Percentiles rank a stretch among this genome's conserved stretches.
Evolutionary conservation across 805 yeast genomes (phyloP).

Genomic region (Metschnikowia borealis): DNA sequence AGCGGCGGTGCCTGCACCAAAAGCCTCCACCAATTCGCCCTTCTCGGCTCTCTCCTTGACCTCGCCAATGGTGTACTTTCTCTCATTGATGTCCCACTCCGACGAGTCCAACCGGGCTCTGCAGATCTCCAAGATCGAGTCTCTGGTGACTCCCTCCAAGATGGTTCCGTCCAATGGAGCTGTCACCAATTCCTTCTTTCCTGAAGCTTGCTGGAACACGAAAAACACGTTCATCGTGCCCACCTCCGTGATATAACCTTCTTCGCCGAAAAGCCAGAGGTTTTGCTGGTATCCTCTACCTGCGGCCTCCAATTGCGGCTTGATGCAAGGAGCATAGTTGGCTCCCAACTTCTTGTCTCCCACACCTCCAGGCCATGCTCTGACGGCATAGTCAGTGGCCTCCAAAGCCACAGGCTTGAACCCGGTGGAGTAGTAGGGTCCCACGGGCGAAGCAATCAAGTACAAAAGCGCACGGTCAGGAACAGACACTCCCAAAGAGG

Average conservation of each 20-base stretch:
- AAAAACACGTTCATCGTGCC: constrained; percentile 97
- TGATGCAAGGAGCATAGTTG: constrained; percentile 93
- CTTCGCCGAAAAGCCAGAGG: constrained; percentile 93
- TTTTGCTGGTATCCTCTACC: constrained; percentile 91
- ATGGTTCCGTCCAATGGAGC: constrained; percentile 98
- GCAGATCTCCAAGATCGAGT: constrained; percentile 74
- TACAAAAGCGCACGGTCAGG: constrained; percentile 80
- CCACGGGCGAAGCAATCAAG: constrained; percentile 93
- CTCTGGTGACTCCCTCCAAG: constrained; percentile 95
- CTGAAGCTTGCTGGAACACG: constrained; percentile 75
- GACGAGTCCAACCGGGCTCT: constrained; percentile 67
- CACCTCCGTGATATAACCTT: constrained; percentile 84
- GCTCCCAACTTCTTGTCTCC: constrained; percentile 97
- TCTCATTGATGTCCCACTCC: constrained; percentile 82
- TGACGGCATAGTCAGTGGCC: constrained; percentile 92
- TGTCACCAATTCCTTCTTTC: constrained; percentile 87
- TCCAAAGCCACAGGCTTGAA: constrained; percentile 93
- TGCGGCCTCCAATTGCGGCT: constrained; percentile 89
- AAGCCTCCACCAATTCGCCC: constrained; percentile 89
- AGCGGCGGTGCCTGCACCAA: constrained; percentile 98
- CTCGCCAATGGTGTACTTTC: constrained; percentile 78
- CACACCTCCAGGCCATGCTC: constrained; percentile 99
- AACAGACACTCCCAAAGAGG: constrained; percentile 78
- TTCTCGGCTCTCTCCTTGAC: constrained; percentile 70
- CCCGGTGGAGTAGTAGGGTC: constrained; percentile 85